Percentiles rank a stretch among this genome's conserved stretches.
Conservation (phyloP, 2,329 filamentous ascomycete genomes). For the Diaporthe sp. region DNA sequence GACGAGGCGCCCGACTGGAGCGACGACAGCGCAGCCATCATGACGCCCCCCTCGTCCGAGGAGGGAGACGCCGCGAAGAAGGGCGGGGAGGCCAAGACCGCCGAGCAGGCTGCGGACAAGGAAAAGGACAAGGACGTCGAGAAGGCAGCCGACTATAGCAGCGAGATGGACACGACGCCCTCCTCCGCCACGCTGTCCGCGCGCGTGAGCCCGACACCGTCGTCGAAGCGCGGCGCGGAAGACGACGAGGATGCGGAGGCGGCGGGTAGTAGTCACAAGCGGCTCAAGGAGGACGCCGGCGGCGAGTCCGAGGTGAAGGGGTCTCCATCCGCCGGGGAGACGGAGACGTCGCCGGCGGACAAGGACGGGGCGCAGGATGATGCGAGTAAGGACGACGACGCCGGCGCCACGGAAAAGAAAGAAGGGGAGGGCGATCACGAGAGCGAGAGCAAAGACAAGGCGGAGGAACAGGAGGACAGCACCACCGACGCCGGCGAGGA, state of each 20-base stretch:
- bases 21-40: constrained; percentile 36
- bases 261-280: constrained; percentile 53
- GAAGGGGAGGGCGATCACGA: neutral
- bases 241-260: constrained; percentile 52
- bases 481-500: constrained; percentile 23
- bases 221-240: constrained; percentile 66
- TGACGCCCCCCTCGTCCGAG: constrained; percentile 35
- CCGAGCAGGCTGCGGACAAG: constrained; percentile 1
- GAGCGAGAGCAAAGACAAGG: neutral
- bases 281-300: constrained; percentile 56
- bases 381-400: constrained; percentile 12
- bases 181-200: constrained; percentile 25
- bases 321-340: constrained; percentile 6
- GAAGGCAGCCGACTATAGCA: constrained; percentile 13
- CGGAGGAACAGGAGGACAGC: neutral
- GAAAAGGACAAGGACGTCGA: neutral
- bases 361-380: constrained; percentile 4
- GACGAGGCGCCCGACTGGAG: constrained; percentile 31
- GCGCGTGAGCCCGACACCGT: constrained; percentile 14
- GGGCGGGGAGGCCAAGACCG: constrained; percentile 36
- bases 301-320: constrained; percentile 34
- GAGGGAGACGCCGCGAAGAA: constrained; percentile 43
- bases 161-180: constrained; percentile 6
- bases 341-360: constrained; percentile 21
- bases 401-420: constrained; percentile 11